These are phyloP conservation scores for Dactylellina cionopaga DNA, from an alignment of 2,329 filamentous ascomycete species.

Conservation along the genomic window DNA sequence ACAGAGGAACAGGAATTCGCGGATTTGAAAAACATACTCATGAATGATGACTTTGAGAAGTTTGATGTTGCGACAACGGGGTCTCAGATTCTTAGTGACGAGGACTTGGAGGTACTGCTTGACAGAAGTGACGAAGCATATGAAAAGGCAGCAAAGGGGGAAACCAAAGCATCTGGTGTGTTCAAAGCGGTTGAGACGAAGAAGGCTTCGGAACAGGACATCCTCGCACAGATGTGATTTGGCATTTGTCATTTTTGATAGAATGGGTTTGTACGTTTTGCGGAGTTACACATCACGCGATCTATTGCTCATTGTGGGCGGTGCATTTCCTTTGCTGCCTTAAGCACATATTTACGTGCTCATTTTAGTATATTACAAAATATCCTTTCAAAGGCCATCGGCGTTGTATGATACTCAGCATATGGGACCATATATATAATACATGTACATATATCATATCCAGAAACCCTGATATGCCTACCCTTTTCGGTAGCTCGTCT, in stretches of 20 bases:
- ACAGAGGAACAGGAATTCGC: conserved; percentile 63
- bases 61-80: conserved; percentile 70
- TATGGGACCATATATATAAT: too few relatives aligned
- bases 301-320: too few relatives aligned
- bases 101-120: conserved; percentile 79
- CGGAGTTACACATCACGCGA: too few relatives aligned
- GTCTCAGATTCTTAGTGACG: conserved; percentile 75
- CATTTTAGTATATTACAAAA: too few relatives aligned
- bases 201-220: conserved; percentile 46
- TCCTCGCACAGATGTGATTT: conserved; percentile 40
- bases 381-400: too few relatives aligned
- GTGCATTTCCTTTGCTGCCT: too few relatives aligned
- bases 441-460: too few relatives aligned
- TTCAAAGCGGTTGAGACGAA: conserved; percentile 48
- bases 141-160: conserved; percentile 54
- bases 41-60: conserved; percentile 77
- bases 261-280: too few relatives aligned
- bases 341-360: too few relatives aligned
- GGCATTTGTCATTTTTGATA: neutral
- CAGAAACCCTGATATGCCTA: too few relatives aligned
- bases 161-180: conserved; percentile 47
- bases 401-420: too few relatives aligned
- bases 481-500: neutral
- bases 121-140: conserved; percentile 77
- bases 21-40: conserved; percentile 68